Percentiles rank a stretch among this genome's conserved stretches.
Conservation (phyloP, 2,329 filamentous ascomycete species). For the Pseudogymnoascus sp. region DNA sequence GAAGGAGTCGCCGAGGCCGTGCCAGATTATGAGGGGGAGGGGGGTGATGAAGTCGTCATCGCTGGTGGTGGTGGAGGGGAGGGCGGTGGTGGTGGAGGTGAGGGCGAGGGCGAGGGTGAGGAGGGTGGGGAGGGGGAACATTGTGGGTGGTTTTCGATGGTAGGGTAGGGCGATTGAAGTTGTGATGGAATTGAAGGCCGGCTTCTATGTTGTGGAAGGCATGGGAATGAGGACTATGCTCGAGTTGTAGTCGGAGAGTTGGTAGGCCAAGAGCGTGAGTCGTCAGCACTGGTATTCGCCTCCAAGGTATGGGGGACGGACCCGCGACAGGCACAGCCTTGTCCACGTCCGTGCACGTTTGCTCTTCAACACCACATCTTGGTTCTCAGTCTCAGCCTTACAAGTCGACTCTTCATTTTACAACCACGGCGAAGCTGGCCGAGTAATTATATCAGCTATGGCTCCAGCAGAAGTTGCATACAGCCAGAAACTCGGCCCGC, state of each 20-base stretch:
- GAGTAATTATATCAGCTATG: conserved; percentile 12
- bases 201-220: neutral
- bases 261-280: neutral
- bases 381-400: conserved; percentile 7
- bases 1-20: conserved; percentile 70
- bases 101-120: neutral
- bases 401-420: neutral
- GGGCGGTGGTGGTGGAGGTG: neutral
- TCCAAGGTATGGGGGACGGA: neutral
- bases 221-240: neutral
- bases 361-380: neutral
- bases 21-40: conserved; percentile 89
- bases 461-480: conserved; percentile 15
- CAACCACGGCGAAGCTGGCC: neutral
- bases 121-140: neutral
- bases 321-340: conserved; percentile 3
- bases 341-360: conserved; percentile 3
- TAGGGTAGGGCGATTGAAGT: neutral
- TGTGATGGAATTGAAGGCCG: neutral
- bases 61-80: neutral
- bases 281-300: conserved; percentile 1
- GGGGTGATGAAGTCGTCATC: conserved; percentile 46
- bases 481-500: conserved; percentile 19
- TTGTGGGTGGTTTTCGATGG: neutral
- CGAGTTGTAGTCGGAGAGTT: neutral